phyloP scores from a whole-genome alignment of 2,329 filamentous ascomycete species.

The Exophiala lecanii-corni region DNA sequence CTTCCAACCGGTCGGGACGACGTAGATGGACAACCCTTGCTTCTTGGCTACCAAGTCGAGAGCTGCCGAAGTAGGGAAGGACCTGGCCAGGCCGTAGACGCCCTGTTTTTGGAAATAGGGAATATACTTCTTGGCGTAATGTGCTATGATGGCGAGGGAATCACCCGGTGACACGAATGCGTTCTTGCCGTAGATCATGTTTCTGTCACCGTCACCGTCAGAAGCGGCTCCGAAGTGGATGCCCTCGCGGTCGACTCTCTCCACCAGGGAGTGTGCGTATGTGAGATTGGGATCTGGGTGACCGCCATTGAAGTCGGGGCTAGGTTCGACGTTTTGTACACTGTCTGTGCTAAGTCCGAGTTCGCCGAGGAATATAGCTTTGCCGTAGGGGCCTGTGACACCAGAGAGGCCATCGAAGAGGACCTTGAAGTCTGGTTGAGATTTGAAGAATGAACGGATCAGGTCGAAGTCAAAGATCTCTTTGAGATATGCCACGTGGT shows the following conservation, averaged over 20 bases:
- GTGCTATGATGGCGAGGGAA: slow-evolving; percentile 95
- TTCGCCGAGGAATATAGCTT: slow-evolving; percentile 91
- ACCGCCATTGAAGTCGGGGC: slow-evolving; percentile 92
- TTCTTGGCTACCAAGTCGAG: slow-evolving; percentile 95
- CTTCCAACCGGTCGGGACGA: slow-evolving; percentile 98
- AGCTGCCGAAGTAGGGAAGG: slow-evolving; percentile 94
- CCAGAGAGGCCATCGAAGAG: slow-evolving; percentile 92
- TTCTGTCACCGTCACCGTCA: slow-evolving; percentile 95
- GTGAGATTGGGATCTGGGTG: slow-evolving; percentile 98
- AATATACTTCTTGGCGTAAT: slow-evolving; percentile 83
- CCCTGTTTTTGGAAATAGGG: slow-evolving; percentile 98
- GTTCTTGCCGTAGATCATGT: slow-evolving; percentile 99
- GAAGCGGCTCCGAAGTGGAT: slow-evolving; percentile 96
- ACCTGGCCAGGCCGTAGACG: slow-evolving; percentile 89
- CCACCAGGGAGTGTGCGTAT: slow-evolving; percentile 91
- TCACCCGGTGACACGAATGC: slow-evolving; percentile 96
- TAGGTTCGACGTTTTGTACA: slow-evolving; percentile 88
- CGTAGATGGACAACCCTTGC: slow-evolving; percentile 85
- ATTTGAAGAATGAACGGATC: slow-evolving; percentile 87
- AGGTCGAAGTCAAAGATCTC: slow-evolving; percentile 97
- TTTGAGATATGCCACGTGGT: slow-evolving; percentile 94
- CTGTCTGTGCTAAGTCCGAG: slow-evolving; percentile 71
- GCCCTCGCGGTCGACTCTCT: slow-evolving; percentile 82
- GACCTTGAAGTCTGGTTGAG: slow-evolving; percentile 89
- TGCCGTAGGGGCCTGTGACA: slow-evolving; percentile 92